Evolutionary conservation across 2,329 filamentous ascomycete species (phyloP), one percentile per base, ranked within the genome.

Genomic region (Furcasterigmium furcatum): DNA sequence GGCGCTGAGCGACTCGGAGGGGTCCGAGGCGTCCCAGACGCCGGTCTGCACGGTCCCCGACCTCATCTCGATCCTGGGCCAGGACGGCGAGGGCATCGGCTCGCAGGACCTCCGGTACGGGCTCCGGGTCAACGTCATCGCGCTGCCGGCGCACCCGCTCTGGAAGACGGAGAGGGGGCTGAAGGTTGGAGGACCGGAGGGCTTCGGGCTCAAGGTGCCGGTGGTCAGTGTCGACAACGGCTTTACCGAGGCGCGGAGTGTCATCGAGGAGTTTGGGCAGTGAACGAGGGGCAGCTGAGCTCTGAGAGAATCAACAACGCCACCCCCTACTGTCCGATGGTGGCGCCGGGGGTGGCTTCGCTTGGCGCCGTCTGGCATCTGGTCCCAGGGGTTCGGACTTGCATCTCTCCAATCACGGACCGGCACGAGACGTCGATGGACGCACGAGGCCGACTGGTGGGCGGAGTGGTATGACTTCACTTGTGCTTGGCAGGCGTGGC

Each of bases 21-120:
- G 61, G 1, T 58, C 61, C 2, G 58, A 63, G 5, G 50, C 50
- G 1, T 57, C 56, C 0, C 58, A 58, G 8, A 46, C 64, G 19
- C 54, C 66, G 2, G 54, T 66, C 1, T 65, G 63, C 46, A 67
- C 64, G 0, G 63, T 67, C 0, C 64, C 64, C 0, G 60, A 67
- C 9, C 53, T 67, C 0, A 67, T 67, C 2, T 66, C 64, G 0
- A 59, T 67, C 4, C 53, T 67, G 0, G 64, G 64, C 2, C 62
- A 66, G 29, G 72, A 76, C 40, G 73, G 74, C 0, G 72, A 73
- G 41, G 74, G 73, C 0, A 63, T 78, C 5, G 73, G 74, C 1
- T 72, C 74, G 1, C 69, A 72, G 12, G 74, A 78, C 20, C 58
- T 76, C 22, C 64, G 74, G 9, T 80, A 78, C 45, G 76, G 76